These are phyloP conservation scores for Rubia peregrina DNA, from an alignment of 305 asterid genomes.

Conservation along the genomic window DNA sequence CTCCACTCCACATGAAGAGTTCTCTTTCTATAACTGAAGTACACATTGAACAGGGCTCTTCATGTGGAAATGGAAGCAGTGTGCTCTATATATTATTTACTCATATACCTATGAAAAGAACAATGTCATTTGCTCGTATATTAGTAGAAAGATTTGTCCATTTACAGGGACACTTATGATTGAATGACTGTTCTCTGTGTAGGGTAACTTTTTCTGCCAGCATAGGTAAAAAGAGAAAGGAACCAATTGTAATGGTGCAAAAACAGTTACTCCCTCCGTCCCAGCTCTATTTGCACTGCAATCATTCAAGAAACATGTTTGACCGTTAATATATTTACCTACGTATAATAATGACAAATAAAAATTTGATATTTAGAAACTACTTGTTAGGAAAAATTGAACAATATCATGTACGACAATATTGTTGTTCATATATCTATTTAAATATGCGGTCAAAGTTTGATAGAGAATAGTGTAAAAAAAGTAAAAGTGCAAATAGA, in stretches of 20 bases:
- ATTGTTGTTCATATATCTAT: too few relatives aligned
- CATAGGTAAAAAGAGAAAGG: not conserved
- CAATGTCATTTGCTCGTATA: not conserved
- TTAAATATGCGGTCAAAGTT: too few relatives aligned
- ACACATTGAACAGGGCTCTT: not conserved
- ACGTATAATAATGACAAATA: too few relatives aligned
- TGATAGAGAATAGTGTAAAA: too few relatives aligned
- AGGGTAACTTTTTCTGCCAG: not conserved
- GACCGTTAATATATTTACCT: too few relatives aligned
- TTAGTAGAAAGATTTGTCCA: not conserved
- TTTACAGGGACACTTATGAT: not conserved
- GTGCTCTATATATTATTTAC: too few relatives aligned
- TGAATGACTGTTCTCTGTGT: not conserved
- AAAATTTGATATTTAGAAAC: too few relatives aligned
- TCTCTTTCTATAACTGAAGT: not conserved
- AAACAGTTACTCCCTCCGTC: not conserved
- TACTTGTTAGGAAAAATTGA: too few relatives aligned
- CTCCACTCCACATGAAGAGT: not conserved
- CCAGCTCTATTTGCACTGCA: too few relatives aligned
- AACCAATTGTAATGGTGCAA: not conserved
- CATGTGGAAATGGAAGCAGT: not conserved
- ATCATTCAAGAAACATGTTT: too few relatives aligned
- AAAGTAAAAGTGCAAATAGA: too few relatives aligned
- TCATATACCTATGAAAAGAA: not conserved
- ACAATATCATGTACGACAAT: too few relatives aligned